A percentile compares a stretch with the other conserved stretches of the same genome.
Conservation (phyloP, 1,284 basidiomycete species). For the Sanguinoderma infundibulare region DNA sequence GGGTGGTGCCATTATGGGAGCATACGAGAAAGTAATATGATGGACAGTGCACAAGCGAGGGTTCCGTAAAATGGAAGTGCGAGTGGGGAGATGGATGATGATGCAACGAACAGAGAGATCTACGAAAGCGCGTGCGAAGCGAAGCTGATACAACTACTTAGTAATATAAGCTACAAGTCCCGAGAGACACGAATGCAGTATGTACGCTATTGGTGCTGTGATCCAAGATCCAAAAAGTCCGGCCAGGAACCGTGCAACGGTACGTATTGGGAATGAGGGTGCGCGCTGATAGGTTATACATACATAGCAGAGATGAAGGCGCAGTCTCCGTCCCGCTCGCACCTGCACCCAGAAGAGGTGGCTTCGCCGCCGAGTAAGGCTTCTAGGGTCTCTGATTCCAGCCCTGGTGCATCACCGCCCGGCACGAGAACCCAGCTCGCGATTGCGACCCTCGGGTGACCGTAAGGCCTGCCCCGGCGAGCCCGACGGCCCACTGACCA, state of each 20-base stretch:
- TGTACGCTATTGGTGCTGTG: background rate
- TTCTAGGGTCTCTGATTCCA: background rate
- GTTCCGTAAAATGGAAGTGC: background rate
- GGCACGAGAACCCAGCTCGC: background rate
- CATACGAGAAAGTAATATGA: background rate
- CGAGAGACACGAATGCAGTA: background rate
- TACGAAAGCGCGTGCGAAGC: background rate
- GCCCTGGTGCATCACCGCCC: background rate
- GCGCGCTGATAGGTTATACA: background rate
- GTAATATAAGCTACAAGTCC: background rate
- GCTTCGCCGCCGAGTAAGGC: background rate
- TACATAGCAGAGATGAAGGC: background rate
- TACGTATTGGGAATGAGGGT: too few species aligned
- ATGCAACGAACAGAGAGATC: background rate
- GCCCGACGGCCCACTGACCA: too few species aligned
- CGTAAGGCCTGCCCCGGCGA: background rate
- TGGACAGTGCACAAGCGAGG: background rate
- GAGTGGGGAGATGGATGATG: background rate
- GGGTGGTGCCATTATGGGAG: background rate
- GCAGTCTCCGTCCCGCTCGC: background rate
- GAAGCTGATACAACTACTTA: background rate
- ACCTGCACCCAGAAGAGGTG: background rate
- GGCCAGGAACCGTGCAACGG: background rate
- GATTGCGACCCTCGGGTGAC: background rate
- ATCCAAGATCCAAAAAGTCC: background rate